These are phyloP conservation scores for Pisolithus tinctorius DNA, from an alignment of 768 basidiomycete genomes.

Conservation along the genomic window DNA sequence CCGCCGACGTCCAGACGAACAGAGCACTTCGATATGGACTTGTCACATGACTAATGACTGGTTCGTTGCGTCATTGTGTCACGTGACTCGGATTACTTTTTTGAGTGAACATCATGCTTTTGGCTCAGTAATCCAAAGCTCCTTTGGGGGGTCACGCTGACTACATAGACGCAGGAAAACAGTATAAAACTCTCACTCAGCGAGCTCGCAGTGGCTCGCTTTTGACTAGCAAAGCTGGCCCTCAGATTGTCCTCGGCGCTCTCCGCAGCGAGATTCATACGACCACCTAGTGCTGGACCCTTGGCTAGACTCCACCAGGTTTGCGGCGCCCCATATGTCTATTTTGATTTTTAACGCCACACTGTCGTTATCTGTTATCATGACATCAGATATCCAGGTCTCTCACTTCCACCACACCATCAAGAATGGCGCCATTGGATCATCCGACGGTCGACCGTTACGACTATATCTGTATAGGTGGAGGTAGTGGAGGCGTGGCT, in stretches of 20 bases:
- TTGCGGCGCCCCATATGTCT: background rate
- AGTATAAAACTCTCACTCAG: background rate
- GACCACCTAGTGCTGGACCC: constrained; percentile 4
- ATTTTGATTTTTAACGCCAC: background rate
- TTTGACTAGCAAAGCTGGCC: constrained; percentile 8
- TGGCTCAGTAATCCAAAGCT: background rate
- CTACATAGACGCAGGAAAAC: background rate
- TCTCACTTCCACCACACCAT: constrained; percentile 30
- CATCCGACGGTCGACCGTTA: constrained; percentile 61
- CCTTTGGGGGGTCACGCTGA: background rate
- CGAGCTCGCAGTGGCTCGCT: background rate
- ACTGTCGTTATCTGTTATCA: constrained; percentile 25
- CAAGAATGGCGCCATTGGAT: constrained; percentile 68
- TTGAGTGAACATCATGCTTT: too few species aligned
- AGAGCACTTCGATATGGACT: too few species aligned
- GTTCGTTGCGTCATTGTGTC: too few species aligned
- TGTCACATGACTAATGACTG: too few species aligned
- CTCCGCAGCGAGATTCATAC: constrained; percentile 10
- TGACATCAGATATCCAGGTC: constrained; percentile 41
- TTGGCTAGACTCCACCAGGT: constrained; percentile 23
- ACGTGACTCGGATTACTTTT: too few species aligned
- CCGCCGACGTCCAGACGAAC: too few species aligned
- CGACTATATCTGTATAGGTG: constrained; percentile 86
- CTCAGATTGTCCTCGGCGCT: constrained; percentile 3
- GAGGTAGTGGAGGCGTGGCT: constrained; percentile 90